A percentile compares a stretch with the other conserved stretches of the same genome.
Conservation (phyloP, 768 basidiomycete genomes). For the Rhodotorula paludigena region DNA sequence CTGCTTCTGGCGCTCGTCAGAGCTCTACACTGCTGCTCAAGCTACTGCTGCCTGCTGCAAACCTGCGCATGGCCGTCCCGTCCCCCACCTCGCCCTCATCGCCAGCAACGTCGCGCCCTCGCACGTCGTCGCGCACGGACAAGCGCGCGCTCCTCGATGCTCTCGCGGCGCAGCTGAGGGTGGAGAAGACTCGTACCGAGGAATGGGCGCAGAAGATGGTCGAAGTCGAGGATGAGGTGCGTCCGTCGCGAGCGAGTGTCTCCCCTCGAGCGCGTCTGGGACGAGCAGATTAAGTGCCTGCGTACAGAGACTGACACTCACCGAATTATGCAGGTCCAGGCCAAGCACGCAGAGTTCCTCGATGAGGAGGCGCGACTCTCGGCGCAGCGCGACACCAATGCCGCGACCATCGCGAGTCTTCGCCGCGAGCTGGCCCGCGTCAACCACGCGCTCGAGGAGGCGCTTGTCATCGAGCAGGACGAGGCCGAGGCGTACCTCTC, state of each 20-base stretch:
- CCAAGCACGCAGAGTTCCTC: slow-evolving; percentile 24
- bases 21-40: too few species aligned
- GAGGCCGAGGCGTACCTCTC: slow-evolving; percentile 15
- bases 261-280: too few species aligned
- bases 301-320: background rate
- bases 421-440: background rate
- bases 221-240: slow-evolving; percentile 2
- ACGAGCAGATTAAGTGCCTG: too few species aligned
- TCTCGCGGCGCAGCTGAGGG: slow-evolving; percentile 15
- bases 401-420: background rate
- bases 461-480: slow-evolving; percentile 6
- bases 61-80: background rate
- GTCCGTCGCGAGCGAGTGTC: background rate
- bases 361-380: slow-evolving; percentile 11
- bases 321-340: slow-evolving; percentile 8
- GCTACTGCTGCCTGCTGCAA: background rate
- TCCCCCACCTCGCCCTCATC: background rate
- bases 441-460: slow-evolving; percentile 1
- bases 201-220: background rate
- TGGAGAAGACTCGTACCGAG: background rate
- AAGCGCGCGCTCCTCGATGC: slow-evolving; percentile 17
- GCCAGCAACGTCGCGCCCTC: background rate
- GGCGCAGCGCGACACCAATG: background rate
- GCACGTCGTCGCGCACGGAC: slow-evolving; percentile 5
- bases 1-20: too few species aligned